Conservation (phyloP, 2,329 filamentous ascomycete species). For the Periconia macrospinosa region DNA sequence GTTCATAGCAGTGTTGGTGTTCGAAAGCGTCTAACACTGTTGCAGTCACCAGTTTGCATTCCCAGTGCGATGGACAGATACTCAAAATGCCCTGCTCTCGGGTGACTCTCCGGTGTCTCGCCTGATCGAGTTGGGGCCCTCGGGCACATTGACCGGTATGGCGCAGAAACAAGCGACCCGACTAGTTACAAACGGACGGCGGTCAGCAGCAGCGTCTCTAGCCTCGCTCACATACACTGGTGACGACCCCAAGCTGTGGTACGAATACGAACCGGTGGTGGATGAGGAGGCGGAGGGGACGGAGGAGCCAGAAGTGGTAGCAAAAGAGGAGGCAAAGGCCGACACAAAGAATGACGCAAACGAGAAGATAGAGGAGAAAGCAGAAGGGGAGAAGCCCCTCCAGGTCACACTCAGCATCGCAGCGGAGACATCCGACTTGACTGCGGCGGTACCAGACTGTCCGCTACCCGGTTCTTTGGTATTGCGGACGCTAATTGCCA, state of each 20-base stretch:
- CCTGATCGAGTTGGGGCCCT: constrained; percentile 5
- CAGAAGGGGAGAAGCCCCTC: constrained; percentile 1
- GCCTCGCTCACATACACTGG: constrained; percentile 3
- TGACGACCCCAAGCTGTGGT: constrained; percentile 5
- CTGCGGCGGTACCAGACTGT: constrained; percentile 4
- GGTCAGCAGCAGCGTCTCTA: constrained; percentile 3
- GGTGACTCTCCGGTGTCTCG: not conserved
- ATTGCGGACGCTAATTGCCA: constrained; percentile 2
- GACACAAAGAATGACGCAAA: no score
- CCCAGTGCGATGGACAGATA: no score
- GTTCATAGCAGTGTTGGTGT: no score
- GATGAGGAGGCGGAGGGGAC: constrained; percentile 3
- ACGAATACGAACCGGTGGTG: constrained; percentile 4
- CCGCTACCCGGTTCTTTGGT: constrained; percentile 3
- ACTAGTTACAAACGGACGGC: constrained; percentile 4
- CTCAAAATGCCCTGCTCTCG: no score
- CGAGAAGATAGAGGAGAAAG: no score
- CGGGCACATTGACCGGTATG: constrained; percentile 2
- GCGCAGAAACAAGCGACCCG: constrained; percentile 5
- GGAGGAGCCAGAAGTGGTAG: not conserved
- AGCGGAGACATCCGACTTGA: not conserved
- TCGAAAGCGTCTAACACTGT: no score
- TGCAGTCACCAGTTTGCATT: no score
- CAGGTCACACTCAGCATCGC: not conserved
- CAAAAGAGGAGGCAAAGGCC: constrained; percentile 4